Evolutionary conservation across 441 rosid genomes (phyloP).

Genomic region (Flueggea neowawraea): DNA sequence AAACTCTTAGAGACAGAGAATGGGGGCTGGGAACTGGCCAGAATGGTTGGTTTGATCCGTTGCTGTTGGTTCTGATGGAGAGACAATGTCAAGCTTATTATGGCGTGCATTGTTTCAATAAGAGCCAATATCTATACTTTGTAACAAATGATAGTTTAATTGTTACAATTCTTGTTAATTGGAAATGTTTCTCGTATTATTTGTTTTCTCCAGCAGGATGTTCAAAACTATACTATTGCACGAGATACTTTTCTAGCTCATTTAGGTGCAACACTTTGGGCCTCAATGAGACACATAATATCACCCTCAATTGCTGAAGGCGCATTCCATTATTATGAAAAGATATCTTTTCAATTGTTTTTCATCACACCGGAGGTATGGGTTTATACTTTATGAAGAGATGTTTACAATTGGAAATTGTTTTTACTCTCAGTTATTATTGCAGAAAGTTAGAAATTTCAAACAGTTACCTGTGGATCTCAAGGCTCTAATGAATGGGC

Average conservation of each 20-base stretch:
- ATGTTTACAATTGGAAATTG: conserved; percentile 12
- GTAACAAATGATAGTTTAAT: not conserved
- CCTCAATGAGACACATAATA: conserved; percentile 87
- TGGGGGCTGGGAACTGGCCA: too few species aligned
- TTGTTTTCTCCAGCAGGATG: conserved; percentile 54
- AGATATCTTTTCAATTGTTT: conserved; percentile 88
- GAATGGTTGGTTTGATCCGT: too few species aligned
- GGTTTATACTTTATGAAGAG: conserved; percentile 10
- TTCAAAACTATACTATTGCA: conserved; percentile 94
- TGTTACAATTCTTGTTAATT: not conserved
- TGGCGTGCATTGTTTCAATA: too few species aligned
- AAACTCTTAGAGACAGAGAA: too few species aligned
- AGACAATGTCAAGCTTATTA: too few species aligned
- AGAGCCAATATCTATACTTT: too few species aligned
- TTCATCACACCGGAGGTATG: conserved; percentile 95
- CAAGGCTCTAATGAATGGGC: conserved; percentile 74
- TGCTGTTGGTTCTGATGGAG: too few species aligned
- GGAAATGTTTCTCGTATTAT: not conserved
- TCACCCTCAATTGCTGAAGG: conserved; percentile 98
- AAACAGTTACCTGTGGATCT: conserved; percentile 90
- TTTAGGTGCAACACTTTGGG: conserved; percentile 96
- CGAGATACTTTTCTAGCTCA: conserved; percentile 97
- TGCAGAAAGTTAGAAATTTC: conserved; percentile 66
- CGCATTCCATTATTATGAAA: conserved; percentile 95
- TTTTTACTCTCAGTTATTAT: conserved; percentile 19